phyloP scores from a whole-genome alignment of 495 filamentous ascomycete species.

The Bryoglossum gracile region DNA sequence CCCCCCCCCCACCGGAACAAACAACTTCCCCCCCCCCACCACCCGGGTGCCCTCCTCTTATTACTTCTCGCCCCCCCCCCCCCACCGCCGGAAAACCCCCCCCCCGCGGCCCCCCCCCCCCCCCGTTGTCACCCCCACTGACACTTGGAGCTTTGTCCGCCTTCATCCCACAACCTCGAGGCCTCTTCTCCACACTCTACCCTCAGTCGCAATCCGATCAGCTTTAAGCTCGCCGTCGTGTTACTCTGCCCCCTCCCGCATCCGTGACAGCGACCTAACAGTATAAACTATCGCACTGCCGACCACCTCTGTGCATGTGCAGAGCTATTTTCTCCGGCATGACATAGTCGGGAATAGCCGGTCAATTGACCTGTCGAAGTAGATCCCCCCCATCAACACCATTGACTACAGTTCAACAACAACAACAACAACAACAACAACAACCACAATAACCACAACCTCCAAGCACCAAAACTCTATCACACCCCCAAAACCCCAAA shows the following conservation, averaged over 20 bases:
- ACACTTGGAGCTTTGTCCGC: slow-evolving; percentile 1
- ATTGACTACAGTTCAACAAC: not conserved
- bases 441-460: too few species aligned
- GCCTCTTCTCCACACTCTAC: slow-evolving; percentile 13
- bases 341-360: slow-evolving; percentile 15
- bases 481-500: too few species aligned
- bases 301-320: not conserved
- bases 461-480: too few species aligned
- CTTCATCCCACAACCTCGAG: slow-evolving; percentile 8
- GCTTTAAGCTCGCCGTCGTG: slow-evolving; percentile 1
- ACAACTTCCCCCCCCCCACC: too few species aligned
- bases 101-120: not conserved
- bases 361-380: slow-evolving; percentile 20
- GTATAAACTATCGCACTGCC: not conserved
- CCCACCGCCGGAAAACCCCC: not conserved
- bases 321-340: slow-evolving; percentile 14
- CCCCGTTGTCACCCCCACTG: slow-evolving; percentile 2
- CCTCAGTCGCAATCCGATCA: slow-evolving; percentile 5
- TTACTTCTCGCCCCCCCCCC: not conserved
- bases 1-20: not conserved
- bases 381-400: not conserved
- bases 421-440: not conserved
- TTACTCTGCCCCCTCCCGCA: not conserved
- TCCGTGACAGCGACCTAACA: not conserved
- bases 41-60: not conserved